These are phyloP conservation scores for Porogramme epimiltina DNA, from an alignment of 1,284 basidiomycete genomes.

Conservation along the genomic window DNA sequence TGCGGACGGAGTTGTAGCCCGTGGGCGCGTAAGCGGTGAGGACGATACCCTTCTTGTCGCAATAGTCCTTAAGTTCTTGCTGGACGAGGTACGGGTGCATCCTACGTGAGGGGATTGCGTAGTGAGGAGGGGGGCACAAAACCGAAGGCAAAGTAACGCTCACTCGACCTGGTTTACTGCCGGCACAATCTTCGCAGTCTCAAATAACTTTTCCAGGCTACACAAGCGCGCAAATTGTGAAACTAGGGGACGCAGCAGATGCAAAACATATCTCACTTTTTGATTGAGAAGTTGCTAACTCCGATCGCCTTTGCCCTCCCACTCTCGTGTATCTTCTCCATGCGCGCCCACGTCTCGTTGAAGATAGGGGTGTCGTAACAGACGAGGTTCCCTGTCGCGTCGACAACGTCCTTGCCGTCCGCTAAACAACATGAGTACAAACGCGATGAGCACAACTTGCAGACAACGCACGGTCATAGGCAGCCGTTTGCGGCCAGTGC, in stretches of 20 bases:
- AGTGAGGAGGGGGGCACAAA: slow-evolving; percentile 25
- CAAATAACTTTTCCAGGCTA: slow-evolving; percentile 46
- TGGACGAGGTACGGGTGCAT: slow-evolving; percentile 61
- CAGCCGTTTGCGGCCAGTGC: slow-evolving; percentile 35
- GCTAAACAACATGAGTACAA: slow-evolving; percentile 7
- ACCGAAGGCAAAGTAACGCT: slow-evolving; percentile 31
- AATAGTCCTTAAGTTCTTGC: slow-evolving; percentile 57
- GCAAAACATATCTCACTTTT: slow-evolving; percentile 38
- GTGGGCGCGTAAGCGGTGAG: slow-evolving; percentile 72
- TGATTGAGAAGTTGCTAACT: slow-evolving; percentile 70
- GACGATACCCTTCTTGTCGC: slow-evolving; percentile 57
- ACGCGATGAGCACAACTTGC: neutral
- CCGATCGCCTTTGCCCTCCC: slow-evolving; percentile 60
- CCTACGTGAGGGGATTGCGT: slow-evolving; percentile 24
- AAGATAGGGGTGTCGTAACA: slow-evolving; percentile 45
- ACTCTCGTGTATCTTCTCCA: slow-evolving; percentile 55
- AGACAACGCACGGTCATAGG: slow-evolving; percentile 22
- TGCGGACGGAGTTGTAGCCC: slow-evolving; percentile 44
- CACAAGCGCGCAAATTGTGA: neutral
- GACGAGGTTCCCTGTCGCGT: slow-evolving; percentile 28
- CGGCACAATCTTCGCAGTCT: slow-evolving; percentile 48
- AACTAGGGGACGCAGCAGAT: too few species aligned
- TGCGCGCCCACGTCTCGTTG: slow-evolving; percentile 57
- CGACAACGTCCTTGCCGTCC: slow-evolving; percentile 21
- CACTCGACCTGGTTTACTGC: slow-evolving; percentile 67